These are phyloP conservation scores for Daldinia concentrica DNA, from an alignment of 495 filamentous ascomycete genomes.

Conservation along the genomic window DNA sequence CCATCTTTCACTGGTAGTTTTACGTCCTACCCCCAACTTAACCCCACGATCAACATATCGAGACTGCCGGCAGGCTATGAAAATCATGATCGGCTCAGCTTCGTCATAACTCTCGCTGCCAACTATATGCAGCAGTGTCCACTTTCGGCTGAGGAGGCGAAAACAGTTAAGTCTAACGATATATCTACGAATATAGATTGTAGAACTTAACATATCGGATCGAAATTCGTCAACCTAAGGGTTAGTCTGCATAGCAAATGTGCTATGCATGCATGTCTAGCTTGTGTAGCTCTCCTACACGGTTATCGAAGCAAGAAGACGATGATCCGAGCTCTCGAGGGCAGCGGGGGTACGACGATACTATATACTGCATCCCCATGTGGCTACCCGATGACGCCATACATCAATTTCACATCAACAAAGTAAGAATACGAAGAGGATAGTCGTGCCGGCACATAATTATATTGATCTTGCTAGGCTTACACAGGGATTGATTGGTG, in stretches of 20 bases:
- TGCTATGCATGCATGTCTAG: constrained; percentile 18
- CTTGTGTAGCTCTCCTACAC: constrained; percentile 3
- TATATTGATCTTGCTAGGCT: background rate
- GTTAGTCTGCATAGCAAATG: constrained; percentile 29
- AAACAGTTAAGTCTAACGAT: constrained; percentile 6
- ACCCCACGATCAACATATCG: constrained; percentile 25
- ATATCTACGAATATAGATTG: background rate
- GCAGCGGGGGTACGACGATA: constrained; percentile 14
- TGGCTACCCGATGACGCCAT: constrained; percentile 32
- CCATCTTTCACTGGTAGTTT: constrained; percentile 7
- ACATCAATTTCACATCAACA: constrained; percentile 4
- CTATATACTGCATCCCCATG: constrained; percentile 24
- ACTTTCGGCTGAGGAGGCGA: constrained; percentile 7
- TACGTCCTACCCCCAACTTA: constrained; percentile 15
- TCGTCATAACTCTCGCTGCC: constrained; percentile 10
- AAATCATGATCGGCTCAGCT: constrained; percentile 29
- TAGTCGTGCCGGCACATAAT: constrained; percentile 18
- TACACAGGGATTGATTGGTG: constrained; percentile 15
- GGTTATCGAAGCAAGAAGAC: constrained; percentile 17
- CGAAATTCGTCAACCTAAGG: constrained; percentile 6
- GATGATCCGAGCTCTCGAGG: constrained; percentile 18
- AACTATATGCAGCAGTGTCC: constrained; percentile 9
- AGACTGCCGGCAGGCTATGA: background rate
- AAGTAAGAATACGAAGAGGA: constrained; percentile 7
- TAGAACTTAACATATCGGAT: background rate